A percentile compares a stretch with the other conserved stretches of the same genome.
Evolutionary conservation across 805 yeast species (phyloP).

Genomic region (Kodamaea kaohsiungensis): DNA sequence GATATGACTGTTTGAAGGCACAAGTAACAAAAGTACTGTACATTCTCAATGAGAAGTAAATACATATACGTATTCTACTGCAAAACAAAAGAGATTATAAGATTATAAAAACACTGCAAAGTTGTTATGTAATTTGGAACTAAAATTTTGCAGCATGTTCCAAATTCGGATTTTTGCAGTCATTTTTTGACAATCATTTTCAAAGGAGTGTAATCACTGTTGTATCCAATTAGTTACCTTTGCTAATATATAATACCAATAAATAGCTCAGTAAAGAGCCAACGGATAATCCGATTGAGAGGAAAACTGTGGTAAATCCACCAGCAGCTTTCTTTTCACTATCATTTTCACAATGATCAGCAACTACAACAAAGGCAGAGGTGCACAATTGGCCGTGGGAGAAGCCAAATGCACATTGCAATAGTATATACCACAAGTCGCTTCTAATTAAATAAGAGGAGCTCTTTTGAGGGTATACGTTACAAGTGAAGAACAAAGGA

Average conservation of each 20-base stretch:
- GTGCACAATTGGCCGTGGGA: constrained; percentile 87
- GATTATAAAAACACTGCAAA: not conserved
- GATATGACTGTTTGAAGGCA: too few species aligned
- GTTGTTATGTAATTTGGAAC: not conserved
- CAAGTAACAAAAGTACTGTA: too few species aligned
- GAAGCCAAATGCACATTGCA: constrained; percentile 80
- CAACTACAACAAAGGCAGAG: constrained; percentile 74
- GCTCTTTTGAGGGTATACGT: constrained; percentile 43
- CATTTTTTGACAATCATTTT: not conserved
- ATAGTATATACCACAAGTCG: constrained; percentile 63
- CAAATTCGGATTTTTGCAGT: not conserved
- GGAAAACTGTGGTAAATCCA: constrained; percentile 80
- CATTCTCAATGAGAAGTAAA: too few species aligned
- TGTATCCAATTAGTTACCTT: not conserved
- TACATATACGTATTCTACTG: too few species aligned
- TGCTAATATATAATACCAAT: not conserved
- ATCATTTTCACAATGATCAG: constrained; percentile 56
- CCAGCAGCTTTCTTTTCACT: constrained; percentile 89
- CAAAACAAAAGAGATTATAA: not conserved
- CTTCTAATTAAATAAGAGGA: constrained; percentile 47
- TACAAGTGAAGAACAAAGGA: constrained; percentile 72
- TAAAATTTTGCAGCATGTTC: not conserved
- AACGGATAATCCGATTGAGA: constrained; percentile 72
- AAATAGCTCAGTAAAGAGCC: constrained; percentile 68
- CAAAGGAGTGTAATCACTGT: too few species aligned